Evolutionary conservation across 176 grass and related monocot species (phyloP), one percentile per base, ranked within the genome.

Genomic region (Echinochloa phyllopogon): DNA sequence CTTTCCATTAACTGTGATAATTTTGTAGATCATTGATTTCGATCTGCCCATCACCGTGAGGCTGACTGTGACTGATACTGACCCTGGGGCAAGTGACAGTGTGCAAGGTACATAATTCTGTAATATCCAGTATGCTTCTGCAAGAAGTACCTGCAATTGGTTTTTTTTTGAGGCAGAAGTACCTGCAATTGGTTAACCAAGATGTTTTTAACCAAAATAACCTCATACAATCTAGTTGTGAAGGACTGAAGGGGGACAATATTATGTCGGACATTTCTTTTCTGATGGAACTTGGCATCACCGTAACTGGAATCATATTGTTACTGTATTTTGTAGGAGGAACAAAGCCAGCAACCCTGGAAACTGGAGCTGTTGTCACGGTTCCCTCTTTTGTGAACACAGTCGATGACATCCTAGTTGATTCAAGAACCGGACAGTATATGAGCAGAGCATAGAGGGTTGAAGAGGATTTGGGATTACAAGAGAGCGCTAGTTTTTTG

Each of bases 371-470:
- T 72, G 88, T 95, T 33, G 81, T 95, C 38, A 98, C 86, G 0
- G 96, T 95, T 48, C 96, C 96, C 2, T 86, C 93, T 45, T 98
- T 98, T 81, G 91, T 98, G 65, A 88, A 92, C 4, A 39, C 49
- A 25, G 96, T 93, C 3, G 86, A 98, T 36, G 77, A 87, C 38
- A 86, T 98, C 40, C 41, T 94, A 3, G 84, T 98, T 58, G 96
- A 98, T 82, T 95, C 96, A 60, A 94, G 96, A 91, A 90, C 91
- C 15, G 96, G 96, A 3, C 93, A 98, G 56, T 98, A 98, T 37
- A 93, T 92, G 81, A 90, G 84, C 64, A 77, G 96, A 40, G 96
- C 93, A 20, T 98, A 98, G 78, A 81, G 58, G 70, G 13, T 75
- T 21, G 14, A 72, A 62, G 36, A 45, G 67, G 73, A 57, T 82